Evolutionary conservation across 805 yeast species (phyloP), one percentile per base, ranked within the genome.

Genomic region (Candida peoriensis): DNA sequence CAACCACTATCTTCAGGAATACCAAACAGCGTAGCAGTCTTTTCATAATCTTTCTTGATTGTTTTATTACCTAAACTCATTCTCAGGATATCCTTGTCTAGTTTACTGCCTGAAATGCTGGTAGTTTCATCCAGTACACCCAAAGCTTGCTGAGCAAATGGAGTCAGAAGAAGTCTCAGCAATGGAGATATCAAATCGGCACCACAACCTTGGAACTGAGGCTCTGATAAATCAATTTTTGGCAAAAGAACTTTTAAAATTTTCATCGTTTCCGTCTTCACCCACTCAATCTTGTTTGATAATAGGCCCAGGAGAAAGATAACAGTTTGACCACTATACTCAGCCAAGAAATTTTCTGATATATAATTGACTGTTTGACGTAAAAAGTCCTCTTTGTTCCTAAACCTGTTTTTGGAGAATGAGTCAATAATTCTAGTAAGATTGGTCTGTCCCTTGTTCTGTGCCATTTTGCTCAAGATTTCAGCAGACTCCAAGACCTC

Each of bases 1-100:
- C 99, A 93, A 2, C 99, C 99, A 50, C 82, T 78, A 10, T 85
- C 95, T 42, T 84, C 90, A 0, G 98, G 97, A 17, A 90, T 79
- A 12, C 98, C 98, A 63, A 88, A 94, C 36, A 93, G 64, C 0
- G 97, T 87, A 1, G 93, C 88, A 3, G 93, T 81, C 46, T 76
- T 79, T 45, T 84, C 96, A 52, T 81, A 83, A 44, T 85, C 94
- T 43, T 81, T 84, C 47, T 82, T 76, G 46, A 83, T 68, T 8
- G 85, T 74, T 11, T 79, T 66, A 45, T 84, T 87, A 9, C 97
- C 97, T 52, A 90, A 72, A 47, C 95, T 82, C 79, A 93, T 85
- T 55, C 97, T 71, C 47, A 93, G 67, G 14, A 90, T 89, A 52
- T 89, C 96, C 50, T 86, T 83, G 55, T 93, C 98, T 61, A 86